A percentile compares a stretch with the other conserved stretches of the same genome.
Conservation (phyloP, 2,329 filamentous ascomycete species). For the Cladosporium sp. region DNA sequence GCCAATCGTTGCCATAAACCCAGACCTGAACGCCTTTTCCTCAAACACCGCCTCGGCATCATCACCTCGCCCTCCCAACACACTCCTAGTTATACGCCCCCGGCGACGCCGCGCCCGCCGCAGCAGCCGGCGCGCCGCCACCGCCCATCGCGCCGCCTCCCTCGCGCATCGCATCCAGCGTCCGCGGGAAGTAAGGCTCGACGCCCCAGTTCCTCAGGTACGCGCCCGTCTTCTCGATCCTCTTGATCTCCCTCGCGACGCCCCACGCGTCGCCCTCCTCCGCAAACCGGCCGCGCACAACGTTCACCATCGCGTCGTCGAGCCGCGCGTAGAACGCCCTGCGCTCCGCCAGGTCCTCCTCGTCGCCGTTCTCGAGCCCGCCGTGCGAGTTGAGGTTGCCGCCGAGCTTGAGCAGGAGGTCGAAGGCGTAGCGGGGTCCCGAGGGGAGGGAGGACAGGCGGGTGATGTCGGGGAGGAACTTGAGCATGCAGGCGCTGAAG, state of each 20-base stretch:
- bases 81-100: constrained; percentile 3
- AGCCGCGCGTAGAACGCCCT: constrained; percentile 45
- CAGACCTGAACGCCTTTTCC: too few relatives aligned
- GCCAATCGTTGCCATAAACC: too few relatives aligned
- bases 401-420: constrained; percentile 49
- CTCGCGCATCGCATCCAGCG: constrained; percentile 44
- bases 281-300: constrained; percentile 44
- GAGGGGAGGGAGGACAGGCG: constrained; percentile 43
- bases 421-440: constrained; percentile 46
- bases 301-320: constrained; percentile 47
- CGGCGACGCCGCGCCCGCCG: constrained; percentile 1
- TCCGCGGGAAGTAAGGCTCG: constrained; percentile 48
- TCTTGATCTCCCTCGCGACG: constrained; percentile 47
- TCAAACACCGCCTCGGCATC: too few relatives aligned
- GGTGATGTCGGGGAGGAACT: constrained; percentile 49
- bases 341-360: constrained; percentile 43
- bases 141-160: constrained; percentile 18
- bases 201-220: constrained; percentile 48
- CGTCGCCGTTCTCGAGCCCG: constrained; percentile 44
- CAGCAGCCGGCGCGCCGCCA: not conserved
- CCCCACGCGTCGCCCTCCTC: constrained; percentile 48
- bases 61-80: too few relatives aligned
- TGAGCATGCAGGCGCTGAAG: constrained; percentile 49
- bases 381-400: constrained; percentile 51
- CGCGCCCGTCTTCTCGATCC: constrained; percentile 50